Evolutionary conservation across 805 yeast genomes (phyloP).

Genomic region (Yamadazyma sp.): DNA sequence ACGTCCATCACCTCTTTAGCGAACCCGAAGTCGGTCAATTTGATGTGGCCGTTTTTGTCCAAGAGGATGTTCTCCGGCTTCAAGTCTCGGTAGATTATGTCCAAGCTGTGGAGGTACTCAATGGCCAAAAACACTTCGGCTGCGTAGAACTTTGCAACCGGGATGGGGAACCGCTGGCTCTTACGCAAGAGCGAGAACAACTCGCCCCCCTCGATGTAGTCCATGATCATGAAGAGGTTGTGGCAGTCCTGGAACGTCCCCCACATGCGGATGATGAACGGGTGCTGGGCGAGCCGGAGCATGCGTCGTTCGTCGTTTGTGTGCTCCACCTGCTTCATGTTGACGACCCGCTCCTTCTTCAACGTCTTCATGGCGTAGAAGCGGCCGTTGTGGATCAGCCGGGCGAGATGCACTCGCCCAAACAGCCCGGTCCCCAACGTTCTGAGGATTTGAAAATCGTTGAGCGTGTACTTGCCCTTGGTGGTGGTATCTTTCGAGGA

Average conservation of each 20-base stretch:
- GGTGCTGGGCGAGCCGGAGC: conserved; percentile 58
- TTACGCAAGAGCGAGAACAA: conserved; percentile 55
- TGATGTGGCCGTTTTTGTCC: conserved; percentile 60
- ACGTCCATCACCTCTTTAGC: conserved; percentile 61
- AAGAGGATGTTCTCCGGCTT: conserved; percentile 61
- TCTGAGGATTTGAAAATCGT: conserved; percentile 55
- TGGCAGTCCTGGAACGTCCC: conserved; percentile 63
- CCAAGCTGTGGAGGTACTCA: conserved; percentile 58
- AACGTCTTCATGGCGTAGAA: conserved; percentile 61
- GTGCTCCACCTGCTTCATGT: conserved; percentile 64
- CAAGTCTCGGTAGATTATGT: conserved; percentile 59
- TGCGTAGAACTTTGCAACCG: conserved; percentile 63
- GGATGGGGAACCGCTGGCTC: conserved; percentile 60
- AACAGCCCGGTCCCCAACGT: conserved; percentile 63
- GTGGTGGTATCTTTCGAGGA: conserved; percentile 38
- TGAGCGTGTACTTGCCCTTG: conserved; percentile 56
- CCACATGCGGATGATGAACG: conserved; percentile 63
- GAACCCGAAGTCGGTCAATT: conserved; percentile 61
- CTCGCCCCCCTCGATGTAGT: conserved; percentile 65
- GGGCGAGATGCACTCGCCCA: conserved; percentile 58
- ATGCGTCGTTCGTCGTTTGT: conserved; percentile 63
- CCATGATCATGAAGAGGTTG: conserved; percentile 63
- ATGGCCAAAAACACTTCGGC: conserved; percentile 61
- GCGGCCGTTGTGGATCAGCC: conserved; percentile 58
- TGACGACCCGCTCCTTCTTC: conserved; percentile 56